A percentile compares a stretch with the other conserved stretches of the same genome.
Evolutionary conservation across 352 stramenopile species (phyloP).

Genomic region (Elongisporangium anandrum): DNA sequence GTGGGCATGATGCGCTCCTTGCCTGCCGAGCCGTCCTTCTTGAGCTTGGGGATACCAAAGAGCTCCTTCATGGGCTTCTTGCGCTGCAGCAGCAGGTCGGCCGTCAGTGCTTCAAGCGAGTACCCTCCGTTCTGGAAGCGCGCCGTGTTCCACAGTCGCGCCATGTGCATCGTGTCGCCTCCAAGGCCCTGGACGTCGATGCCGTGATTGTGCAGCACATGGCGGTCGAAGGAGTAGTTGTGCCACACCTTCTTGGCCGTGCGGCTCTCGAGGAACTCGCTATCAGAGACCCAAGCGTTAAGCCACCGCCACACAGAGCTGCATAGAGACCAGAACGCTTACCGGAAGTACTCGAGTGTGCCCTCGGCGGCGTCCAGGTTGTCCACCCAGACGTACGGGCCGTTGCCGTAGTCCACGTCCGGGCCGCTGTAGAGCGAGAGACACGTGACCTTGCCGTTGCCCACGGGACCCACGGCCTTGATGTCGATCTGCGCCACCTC

Average conservation of each 20-base stretch:
- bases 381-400: slow-evolving; percentile 88
- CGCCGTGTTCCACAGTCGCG: slow-evolving; percentile 86
- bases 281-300: slow-evolving; percentile 31
- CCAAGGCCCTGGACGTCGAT: slow-evolving; percentile 92
- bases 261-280: slow-evolving; percentile 91
- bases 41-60: slow-evolving; percentile 93
- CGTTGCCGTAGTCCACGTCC: slow-evolving; percentile 96
- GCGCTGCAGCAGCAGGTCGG: slow-evolving; percentile 70
- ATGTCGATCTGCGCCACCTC: slow-evolving; percentile 98
- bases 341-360: slow-evolving; percentile 69
- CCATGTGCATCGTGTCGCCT: slow-evolving; percentile 99
- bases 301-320: neutral
- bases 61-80: slow-evolving; percentile 98
- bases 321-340: neutral
- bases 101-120: slow-evolving; percentile 93
- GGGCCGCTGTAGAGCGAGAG: slow-evolving; percentile 95
- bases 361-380: slow-evolving; percentile 91
- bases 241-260: slow-evolving; percentile 96
- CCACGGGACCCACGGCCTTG: slow-evolving; percentile 91
- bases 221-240: slow-evolving; percentile 99
- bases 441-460: slow-evolving; percentile 97
- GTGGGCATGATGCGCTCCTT: slow-evolving; percentile 78
- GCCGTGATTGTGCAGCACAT: slow-evolving; percentile 97
- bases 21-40: slow-evolving; percentile 93
- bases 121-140: slow-evolving; percentile 89